A percentile compares a stretch with the other conserved stretches of the same genome.
Evolutionary conservation across 129 eudicot species (phyloP).

Genomic region (Gnaphalium uliginosum): DNA sequence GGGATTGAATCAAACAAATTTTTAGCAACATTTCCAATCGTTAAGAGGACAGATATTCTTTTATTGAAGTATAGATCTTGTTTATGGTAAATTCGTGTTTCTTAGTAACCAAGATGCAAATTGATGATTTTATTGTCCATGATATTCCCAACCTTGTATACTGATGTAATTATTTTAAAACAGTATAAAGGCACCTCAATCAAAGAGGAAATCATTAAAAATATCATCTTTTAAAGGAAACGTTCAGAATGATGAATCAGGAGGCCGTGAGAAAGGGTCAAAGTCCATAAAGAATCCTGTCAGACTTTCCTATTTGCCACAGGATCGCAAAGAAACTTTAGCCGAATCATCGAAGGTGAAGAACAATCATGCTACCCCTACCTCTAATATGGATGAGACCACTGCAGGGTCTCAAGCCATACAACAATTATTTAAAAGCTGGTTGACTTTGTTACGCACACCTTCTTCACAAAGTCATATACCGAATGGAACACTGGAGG

Average conservation of each 20-base stretch:
- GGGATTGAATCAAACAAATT: constrained; percentile 42
- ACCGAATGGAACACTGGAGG: constrained; percentile 43
- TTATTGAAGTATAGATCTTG: constrained; percentile 52
- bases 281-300: constrained; percentile 53
- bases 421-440: constrained; percentile 62
- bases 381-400: constrained; percentile 47
- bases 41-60: constrained; percentile 45
- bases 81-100: constrained; percentile 50
- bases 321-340: constrained; percentile 61
- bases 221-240: constrained; percentile 71
- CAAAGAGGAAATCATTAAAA: constrained; percentile 49
- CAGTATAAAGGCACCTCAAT: constrained; percentile 56
- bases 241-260: constrained; percentile 56
- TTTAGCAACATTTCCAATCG: constrained; percentile 34
- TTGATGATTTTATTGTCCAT: background rate
- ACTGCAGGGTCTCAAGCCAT: constrained; percentile 58
- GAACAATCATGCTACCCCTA: constrained; percentile 41
- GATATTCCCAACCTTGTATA: background rate
- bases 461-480: constrained; percentile 43
- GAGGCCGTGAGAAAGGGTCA: constrained; percentile 53
- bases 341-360: constrained; percentile 50
- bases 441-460: constrained; percentile 74
- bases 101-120: background rate
- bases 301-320: constrained; percentile 57
- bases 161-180: constrained; percentile 20